Base-by-base conservation (phyloP, 2,329 filamentous ascomycete genomes). In the Paracamarosporium sp. region DNA sequence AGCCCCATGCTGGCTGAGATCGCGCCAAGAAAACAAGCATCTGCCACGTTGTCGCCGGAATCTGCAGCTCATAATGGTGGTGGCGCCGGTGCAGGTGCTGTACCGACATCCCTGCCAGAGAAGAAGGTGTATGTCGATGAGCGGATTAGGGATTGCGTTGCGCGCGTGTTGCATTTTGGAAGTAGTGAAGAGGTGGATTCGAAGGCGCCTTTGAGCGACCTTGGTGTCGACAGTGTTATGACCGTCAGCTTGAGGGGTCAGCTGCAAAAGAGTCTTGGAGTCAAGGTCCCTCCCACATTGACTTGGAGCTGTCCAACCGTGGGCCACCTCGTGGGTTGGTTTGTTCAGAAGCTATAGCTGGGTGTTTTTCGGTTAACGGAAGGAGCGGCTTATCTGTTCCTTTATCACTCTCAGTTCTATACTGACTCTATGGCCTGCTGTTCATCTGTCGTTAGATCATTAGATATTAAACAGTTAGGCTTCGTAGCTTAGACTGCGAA, bases 171-270 rank as follows among this genome's bases (percentile, higher is more conserved):
- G 45, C 74, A 47, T 53, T 77, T 1, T 58, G 61, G 20, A 45
- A 73, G 77, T 1, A 70, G 79, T 8, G 76, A 79, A 24, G 60
- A 63, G 8, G 63, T n/a, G n/a, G n/a, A n/a, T n/a, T n/a, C n/a
- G n/a, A n/a, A 61, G 11, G 67, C 69, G 2, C 68, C 75, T 6
- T 50, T 80, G 11, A 59, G 66, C 1, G 75, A 79, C 48, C 45
- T 79, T 30, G 78, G 78, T 1, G 63, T 79, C 2, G 78, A 79
- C 55, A 74, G 68, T 2, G 76, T 80, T 15, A 78, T 79, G 78
- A 78, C 71, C 2, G 70, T 78, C 13, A 62, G 61, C 7, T 57
- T 80, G 50, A 63, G 77, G 28, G 62, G 65, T 30, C 66, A 76
- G 58, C 59, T 80, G 38, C 76, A 79, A 63, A 68, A 65, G 38